Conservation (phyloP, 176 grass and related monocot species). For the Zea luxurians region DNA sequence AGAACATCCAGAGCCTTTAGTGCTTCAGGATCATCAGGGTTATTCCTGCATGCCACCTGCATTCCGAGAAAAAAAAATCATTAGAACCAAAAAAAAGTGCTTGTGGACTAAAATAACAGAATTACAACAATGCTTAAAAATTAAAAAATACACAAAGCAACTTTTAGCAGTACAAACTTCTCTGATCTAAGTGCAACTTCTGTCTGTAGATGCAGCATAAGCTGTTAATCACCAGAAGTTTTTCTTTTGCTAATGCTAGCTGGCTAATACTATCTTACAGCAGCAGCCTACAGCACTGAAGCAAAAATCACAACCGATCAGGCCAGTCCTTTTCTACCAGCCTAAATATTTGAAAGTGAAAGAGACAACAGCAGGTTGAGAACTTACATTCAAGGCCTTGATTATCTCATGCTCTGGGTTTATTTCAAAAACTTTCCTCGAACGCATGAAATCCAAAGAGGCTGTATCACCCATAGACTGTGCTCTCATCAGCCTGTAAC, state of each 20-base stretch:
- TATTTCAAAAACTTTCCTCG: conserved; percentile 97
- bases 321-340: background rate
- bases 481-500: conserved; percentile 80
- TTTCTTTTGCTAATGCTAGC: background rate
- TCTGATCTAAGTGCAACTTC: background rate
- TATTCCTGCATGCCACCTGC: conserved; percentile 67
- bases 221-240: background rate
- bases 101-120: background rate
- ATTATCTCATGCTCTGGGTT: conserved; percentile 95
- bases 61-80: conserved; percentile 23
- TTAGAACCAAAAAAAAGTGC: background rate
- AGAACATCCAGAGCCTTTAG: conserved; percentile 77
- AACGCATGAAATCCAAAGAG: conserved; percentile 88
- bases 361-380: background rate
- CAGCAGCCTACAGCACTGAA: background rate
- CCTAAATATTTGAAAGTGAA: background rate
- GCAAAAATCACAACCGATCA: background rate
- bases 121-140: background rate
- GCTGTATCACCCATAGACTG: conserved; percentile 77
- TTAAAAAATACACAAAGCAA: background rate
- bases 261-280: background rate
- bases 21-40: conserved; percentile 82
- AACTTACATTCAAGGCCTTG: conserved; percentile 77
- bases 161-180: background rate
- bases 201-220: too few relatives aligned